Percentiles rank a stretch among this genome's conserved stretches.
Conservation (phyloP, 1,284 basidiomycete species). For the Prillingera fragicola region DNA sequence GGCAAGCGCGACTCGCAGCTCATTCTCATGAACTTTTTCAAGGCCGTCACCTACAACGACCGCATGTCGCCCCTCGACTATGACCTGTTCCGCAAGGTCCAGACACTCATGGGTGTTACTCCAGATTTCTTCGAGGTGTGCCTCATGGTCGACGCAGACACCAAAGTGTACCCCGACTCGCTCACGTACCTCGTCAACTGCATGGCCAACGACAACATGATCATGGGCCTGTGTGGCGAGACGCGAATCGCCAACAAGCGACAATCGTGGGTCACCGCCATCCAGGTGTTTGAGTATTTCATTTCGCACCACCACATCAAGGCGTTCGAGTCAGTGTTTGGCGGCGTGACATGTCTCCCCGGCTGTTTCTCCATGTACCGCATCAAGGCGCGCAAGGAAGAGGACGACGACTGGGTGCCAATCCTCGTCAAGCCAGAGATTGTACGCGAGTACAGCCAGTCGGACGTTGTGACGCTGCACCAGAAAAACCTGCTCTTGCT, state of each 20-base stretch:
- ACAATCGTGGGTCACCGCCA: slow-evolving; percentile 94
- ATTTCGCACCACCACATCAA: slow-evolving; percentile 98
- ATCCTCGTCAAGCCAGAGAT: slow-evolving; percentile 97
- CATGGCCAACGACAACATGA: slow-evolving; percentile 96
- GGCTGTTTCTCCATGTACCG: slow-evolving; percentile 99
- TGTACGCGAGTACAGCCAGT: slow-evolving; percentile 93
- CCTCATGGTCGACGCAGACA: slow-evolving; percentile 99
- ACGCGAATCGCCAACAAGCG: slow-evolving; percentile 98
- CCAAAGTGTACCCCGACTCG: slow-evolving; percentile 82
- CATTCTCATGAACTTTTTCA: slow-evolving; percentile 99
- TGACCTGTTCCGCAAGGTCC: slow-evolving; percentile 95
- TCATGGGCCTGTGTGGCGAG: slow-evolving; percentile 99
- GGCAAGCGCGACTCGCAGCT: slow-evolving; percentile 99
- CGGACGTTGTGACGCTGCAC: slow-evolving; percentile 86
- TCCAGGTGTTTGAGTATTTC: slow-evolving; percentile 97
- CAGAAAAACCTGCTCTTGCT: slow-evolving; percentile 96
- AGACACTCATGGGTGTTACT: slow-evolving; percentile 96
- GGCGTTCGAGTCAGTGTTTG: slow-evolving; percentile 97
- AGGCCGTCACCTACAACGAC: slow-evolving; percentile 97
- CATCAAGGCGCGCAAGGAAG: slow-evolving; percentile 81
- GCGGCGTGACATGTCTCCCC: slow-evolving; percentile 97
- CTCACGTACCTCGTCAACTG: slow-evolving; percentile 84
- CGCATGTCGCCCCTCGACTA: slow-evolving; percentile 97
- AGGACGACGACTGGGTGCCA: slow-evolving; percentile 94
- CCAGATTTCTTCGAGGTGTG: slow-evolving; percentile 98